phyloP scores from a whole-genome alignment of 139 green algal genomes.

The Chloropicon primus region DNA sequence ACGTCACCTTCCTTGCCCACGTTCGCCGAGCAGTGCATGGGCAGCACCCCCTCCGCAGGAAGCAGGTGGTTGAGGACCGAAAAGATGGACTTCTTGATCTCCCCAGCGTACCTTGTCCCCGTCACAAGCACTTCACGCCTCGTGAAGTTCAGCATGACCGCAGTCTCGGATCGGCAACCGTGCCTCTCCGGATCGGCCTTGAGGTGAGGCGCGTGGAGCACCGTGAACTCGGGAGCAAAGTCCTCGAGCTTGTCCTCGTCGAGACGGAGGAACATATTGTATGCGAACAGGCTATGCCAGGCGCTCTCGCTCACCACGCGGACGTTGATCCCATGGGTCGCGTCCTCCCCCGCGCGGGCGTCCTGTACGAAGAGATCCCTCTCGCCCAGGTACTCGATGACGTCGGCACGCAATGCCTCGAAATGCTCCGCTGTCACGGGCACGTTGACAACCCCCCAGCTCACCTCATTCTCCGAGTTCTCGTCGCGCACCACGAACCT shows the following conservation, averaged over 20 bases:
- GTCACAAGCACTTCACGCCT: slow-evolving; percentile 52
- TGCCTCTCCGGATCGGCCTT: slow-evolving; percentile 67
- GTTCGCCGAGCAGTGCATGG: slow-evolving; percentile 83
- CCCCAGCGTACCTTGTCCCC: slow-evolving; percentile 82
- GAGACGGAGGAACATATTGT: slow-evolving; percentile 93
- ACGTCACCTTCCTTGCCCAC: slow-evolving; percentile 41
- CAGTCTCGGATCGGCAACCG: slow-evolving; percentile 81
- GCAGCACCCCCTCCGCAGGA: slow-evolving; percentile 65
- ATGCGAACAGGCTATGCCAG: slow-evolving; percentile 94
- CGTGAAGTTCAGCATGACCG: slow-evolving; percentile 66
- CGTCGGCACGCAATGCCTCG: too few species aligned
- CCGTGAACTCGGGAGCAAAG: slow-evolving; percentile 87
- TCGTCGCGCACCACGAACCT: too few species aligned
- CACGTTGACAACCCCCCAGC: too few species aligned
- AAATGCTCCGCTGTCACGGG: too few species aligned
- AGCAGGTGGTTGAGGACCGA: slow-evolving; percentile 81
- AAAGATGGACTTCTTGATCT: slow-evolving; percentile 92
- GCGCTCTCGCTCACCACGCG: slow-evolving; percentile 69
- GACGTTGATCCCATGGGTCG: too few species aligned
- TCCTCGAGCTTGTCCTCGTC: slow-evolving; percentile 57
- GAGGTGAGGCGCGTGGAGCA: slow-evolving; percentile 85
- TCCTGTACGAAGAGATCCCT: too few species aligned
- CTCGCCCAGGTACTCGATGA: too few species aligned
- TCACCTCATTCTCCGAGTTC: too few species aligned
- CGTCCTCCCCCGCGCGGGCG: too few species aligned